These are phyloP conservation scores for Emergomyces orientalis DNA, from an alignment of 2,329 filamentous ascomycete species.

Conservation along the genomic window DNA sequence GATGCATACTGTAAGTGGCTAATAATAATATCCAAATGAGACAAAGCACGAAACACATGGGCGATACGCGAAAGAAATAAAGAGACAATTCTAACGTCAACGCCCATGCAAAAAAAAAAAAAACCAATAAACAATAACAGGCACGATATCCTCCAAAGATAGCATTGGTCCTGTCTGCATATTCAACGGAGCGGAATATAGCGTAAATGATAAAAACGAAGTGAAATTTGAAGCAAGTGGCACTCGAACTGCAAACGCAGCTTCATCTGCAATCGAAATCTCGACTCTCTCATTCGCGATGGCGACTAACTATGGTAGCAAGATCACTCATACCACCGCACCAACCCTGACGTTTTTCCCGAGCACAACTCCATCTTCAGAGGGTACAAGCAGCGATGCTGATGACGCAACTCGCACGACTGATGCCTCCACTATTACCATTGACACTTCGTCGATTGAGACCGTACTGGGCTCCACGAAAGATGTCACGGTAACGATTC, in stretches of 20 bases:
- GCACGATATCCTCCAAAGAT: slow-evolving; percentile 1
- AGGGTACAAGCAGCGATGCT: neutral
- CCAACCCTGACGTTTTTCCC: neutral
- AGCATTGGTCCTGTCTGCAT: slow-evolving; percentile 17
- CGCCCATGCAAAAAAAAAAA: neutral
- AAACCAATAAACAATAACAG: neutral
- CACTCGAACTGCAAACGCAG: neutral
- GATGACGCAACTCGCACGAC: neutral
- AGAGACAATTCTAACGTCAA: neutral
- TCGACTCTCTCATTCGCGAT: neutral
- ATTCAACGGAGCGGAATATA: slow-evolving; percentile 22
- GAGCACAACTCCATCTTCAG: neutral
- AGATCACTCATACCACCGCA: neutral
- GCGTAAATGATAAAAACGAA: slow-evolving; percentile 1
- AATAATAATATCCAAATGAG: neutral
- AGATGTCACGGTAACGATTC: slow-evolving; percentile 1
- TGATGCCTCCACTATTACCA: neutral
- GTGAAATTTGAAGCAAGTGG: neutral
- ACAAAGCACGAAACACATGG: slow-evolving; percentile 15
- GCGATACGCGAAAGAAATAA: neutral
- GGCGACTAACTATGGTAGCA: neutral
- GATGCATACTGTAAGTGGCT: slow-evolving; percentile 1
- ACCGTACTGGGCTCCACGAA: neutral
- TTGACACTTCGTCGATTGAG: neutral
- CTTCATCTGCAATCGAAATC: neutral